Conservation (phyloP, 1,139 yeast genomes). For the Hyphopichia pseudoburtonii region DNA sequence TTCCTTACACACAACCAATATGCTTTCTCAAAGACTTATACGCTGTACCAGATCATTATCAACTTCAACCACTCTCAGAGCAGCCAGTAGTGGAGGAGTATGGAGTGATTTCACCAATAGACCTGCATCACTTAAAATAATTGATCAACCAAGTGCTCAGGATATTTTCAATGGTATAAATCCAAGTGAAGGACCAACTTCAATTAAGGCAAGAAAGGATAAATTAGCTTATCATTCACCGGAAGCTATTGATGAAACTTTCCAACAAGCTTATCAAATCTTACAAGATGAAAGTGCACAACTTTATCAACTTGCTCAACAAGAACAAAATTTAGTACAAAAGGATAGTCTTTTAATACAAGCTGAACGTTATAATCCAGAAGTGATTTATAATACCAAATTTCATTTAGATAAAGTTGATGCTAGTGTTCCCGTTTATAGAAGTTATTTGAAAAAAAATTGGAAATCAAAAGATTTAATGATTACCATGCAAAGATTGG, state of each 20-base stretch:
- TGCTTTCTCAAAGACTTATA: neutral
- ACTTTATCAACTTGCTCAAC: constrained; percentile 19
- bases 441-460: constrained; percentile 62
- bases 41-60: neutral
- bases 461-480: constrained; percentile 74
- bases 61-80: neutral
- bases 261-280: constrained; percentile 63
- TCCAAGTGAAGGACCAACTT: constrained; percentile 33
- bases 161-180: constrained; percentile 36
- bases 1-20: neutral
- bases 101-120: constrained; percentile 51
- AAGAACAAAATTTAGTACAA: constrained; percentile 8
- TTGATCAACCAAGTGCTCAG: constrained; percentile 25
- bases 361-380: constrained; percentile 78
- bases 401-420: constrained; percentile 54
- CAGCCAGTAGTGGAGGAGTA: constrained; percentile 24
- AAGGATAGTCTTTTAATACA: constrained; percentile 22
- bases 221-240: constrained; percentile 60
- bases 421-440: constrained; percentile 73
- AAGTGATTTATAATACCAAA: constrained; percentile 67
- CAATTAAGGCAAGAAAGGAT: constrained; percentile 17
- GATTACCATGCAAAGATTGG: constrained; percentile 85
- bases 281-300: constrained; percentile 46
- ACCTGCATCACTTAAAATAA: constrained; percentile 37
- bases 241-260: constrained; percentile 66